Evolutionary conservation across 1,139 yeast species (phyloP).

Genomic region (Taphrina populina): DNA sequence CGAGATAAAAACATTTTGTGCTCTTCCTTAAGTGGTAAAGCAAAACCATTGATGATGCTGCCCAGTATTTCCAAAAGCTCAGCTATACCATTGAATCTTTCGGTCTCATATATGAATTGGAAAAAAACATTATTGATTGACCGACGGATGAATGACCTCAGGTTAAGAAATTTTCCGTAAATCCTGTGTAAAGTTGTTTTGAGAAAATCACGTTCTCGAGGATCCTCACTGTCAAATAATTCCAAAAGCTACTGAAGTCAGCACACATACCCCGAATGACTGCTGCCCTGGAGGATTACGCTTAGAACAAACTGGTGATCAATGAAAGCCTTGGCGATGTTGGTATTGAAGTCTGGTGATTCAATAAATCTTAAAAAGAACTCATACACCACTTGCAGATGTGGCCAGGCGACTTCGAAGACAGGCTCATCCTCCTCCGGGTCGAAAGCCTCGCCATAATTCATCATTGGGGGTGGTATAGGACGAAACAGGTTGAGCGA

Average conservation of each 20-base stretch:
- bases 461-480: conserved; percentile 97
- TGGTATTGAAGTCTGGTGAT: conserved; percentile 91
- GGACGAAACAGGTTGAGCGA: conserved; percentile 86
- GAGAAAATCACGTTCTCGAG: conserved; percentile 89
- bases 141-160: conserved; percentile 87
- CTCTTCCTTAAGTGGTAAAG: conserved; percentile 93
- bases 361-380: conserved; percentile 89
- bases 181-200: conserved; percentile 93
- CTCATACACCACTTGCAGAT: conserved; percentile 95
- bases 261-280: neutral
- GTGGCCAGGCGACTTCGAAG: conserved; percentile 97
- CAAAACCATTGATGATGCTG: conserved; percentile 89
- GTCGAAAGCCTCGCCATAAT: conserved; percentile 90
- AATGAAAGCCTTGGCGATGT: conserved; percentile 86
- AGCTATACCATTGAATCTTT: conserved; percentile 91
- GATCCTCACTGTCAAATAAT: conserved; percentile 93
- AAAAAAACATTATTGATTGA: conserved; percentile 88
- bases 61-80: conserved; percentile 93
- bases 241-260: conserved; percentile 56
- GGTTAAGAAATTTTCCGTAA: conserved; percentile 87
- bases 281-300: conserved; percentile 1
- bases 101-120: conserved; percentile 93
- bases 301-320: conserved; percentile 84
- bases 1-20: conserved; percentile 87
- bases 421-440: conserved; percentile 99